phyloP scores from a whole-genome alignment of 441 rosid species.

The Populus tomentosa region DNA sequence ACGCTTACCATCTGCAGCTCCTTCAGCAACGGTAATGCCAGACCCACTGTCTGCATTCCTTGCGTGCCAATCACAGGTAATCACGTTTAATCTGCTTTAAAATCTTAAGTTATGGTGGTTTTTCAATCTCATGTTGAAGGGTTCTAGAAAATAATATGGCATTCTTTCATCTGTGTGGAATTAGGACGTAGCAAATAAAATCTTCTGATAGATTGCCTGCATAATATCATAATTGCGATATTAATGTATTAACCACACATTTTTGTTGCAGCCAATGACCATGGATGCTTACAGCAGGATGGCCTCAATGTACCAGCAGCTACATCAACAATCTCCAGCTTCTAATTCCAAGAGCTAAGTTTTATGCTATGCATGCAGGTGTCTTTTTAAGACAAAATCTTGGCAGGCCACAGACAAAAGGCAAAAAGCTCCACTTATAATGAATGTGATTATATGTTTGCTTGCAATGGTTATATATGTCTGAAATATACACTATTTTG shows the following conservation, averaged over 20 bases:
- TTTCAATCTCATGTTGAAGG: neutral
- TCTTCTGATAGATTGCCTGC: too few species aligned
- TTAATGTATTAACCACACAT: neutral
- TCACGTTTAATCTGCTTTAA: too few species aligned
- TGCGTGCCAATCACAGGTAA: constrained; percentile 68
- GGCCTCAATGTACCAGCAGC: constrained; percentile 76
- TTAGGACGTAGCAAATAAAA: too few species aligned
- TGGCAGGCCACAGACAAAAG: neutral
- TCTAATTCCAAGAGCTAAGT: constrained; percentile 48
- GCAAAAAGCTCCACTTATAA: neutral
- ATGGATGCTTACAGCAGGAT: constrained; percentile 73
- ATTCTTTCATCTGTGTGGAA: neutral
- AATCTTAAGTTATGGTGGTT: neutral
- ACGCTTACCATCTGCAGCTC: constrained; percentile 23
- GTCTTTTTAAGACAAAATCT: neutral
- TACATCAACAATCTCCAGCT: constrained; percentile 58
- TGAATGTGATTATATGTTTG: neutral
- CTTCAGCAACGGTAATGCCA: neutral
- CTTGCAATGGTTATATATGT: neutral
- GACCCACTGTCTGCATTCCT: constrained; percentile 69
- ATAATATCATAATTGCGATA: neutral
- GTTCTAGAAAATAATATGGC: neutral
- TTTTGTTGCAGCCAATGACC: constrained; percentile 57
- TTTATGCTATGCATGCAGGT: neutral
- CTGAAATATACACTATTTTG: neutral